Base-by-base conservation (phyloP, 1,139 yeast genomes). In the Saccharomyces hybrid region DNA sequence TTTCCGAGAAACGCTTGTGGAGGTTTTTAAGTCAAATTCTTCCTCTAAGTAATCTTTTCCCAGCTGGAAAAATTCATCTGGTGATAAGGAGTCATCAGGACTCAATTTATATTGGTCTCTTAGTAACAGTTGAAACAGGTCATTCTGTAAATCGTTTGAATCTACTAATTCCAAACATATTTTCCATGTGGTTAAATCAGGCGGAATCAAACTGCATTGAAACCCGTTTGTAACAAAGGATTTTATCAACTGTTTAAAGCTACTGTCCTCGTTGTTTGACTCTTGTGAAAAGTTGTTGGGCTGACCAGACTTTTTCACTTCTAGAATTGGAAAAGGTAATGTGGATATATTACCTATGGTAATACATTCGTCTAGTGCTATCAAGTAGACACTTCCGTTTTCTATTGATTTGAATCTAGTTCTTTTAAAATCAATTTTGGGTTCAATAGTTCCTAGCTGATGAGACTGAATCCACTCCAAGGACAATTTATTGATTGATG, bases 401-500 rank as follows among this genome's bases (percentile, higher is more conserved):
- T 54, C 50, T 27, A 58, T 56, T 5, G 64, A 57, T 50, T 74
- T 67, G 67, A 77, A 84, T 51, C 88, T 72, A 13, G 82, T 65
- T 54, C 84, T 71, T 57, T 77, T 75, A 52, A 76, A 73, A 41
- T 70, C 69, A 16, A 82, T 66, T 57, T 76, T 68, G 13, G 75
- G 70, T 46, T 79, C 70, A 63, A 71, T 53, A 68, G 73, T 25
- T 65, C 74, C 75, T 61, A 77, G 74, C 47, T 74, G 70, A 60
- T 77, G 77, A 14, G 78, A 72, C 30, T 79, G 67, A 14, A 83
- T 70, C 73, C 82, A 78, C 58, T 81, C 83, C 7, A 81, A 60
- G 2, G 84, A 73, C 27, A 77, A 61, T 62, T 76, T 79, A n/a
- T 82, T 78, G 60, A 81, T 67, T 51, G 77, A 69, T 9, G 44